Conservation (phyloP, 352 stramenopile species). For the Pseudoperonospora humuli region DNA sequence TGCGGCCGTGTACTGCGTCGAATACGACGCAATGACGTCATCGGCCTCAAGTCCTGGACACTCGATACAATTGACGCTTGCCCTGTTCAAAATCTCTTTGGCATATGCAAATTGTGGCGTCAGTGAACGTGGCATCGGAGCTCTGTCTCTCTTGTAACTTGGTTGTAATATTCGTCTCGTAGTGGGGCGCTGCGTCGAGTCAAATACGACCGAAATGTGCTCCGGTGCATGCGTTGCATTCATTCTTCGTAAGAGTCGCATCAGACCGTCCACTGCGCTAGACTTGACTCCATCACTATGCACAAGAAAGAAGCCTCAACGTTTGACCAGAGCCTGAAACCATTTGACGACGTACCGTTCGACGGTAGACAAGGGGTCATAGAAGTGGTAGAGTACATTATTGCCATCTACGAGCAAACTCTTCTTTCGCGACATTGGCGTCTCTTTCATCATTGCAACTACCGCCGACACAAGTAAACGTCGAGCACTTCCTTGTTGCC, state of each 20-base stretch:
- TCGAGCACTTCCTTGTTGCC: no score
- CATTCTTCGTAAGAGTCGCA: constrained; percentile 38
- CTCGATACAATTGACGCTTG: constrained; percentile 43
- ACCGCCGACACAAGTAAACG: constrained; percentile 7
- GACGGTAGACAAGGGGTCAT: constrained; percentile 29
- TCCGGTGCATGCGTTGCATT: constrained; percentile 36
- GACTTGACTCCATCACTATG: constrained; percentile 29
- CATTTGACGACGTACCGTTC: constrained; percentile 25
- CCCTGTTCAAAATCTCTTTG: constrained; percentile 17
- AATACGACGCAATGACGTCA: constrained; percentile 62
- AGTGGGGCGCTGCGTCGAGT: constrained; percentile 38
- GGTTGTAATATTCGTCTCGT: constrained; percentile 40
- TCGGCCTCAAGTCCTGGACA: constrained; percentile 48
- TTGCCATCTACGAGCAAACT: constrained; percentile 55
- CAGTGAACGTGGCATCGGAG: constrained; percentile 31
- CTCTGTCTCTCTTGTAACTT: constrained; percentile 40
- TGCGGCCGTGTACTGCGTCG: constrained; percentile 25
- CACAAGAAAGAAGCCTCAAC: not conserved
- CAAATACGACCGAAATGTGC: constrained; percentile 57
- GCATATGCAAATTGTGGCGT: constrained; percentile 38
- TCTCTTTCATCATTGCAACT: constrained; percentile 4
- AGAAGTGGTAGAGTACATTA: constrained; percentile 57
- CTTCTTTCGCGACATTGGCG: constrained; percentile 21
- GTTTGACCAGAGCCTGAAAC: no score
- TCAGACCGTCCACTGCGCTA: constrained; percentile 37